Conservation (phyloP, 306 rosid genomes). For the Cucurbita ficifolia region DNA sequence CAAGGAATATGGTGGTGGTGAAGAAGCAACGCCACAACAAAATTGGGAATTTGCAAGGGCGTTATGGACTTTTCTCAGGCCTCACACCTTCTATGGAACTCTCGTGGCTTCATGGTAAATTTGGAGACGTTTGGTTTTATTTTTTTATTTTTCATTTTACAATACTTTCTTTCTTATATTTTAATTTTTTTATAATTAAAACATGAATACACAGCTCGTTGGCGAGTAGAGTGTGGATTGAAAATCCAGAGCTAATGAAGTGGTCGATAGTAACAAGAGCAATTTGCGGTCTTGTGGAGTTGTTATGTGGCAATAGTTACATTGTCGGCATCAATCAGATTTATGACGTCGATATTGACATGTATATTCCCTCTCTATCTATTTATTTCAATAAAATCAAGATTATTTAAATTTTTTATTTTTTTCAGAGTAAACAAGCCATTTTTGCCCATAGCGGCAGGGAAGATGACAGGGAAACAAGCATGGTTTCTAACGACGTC, state of each 20-base stretch:
- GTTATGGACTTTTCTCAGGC: conserved; percentile 91
- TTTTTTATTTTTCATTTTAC: neutral
- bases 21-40: neutral
- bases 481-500: conserved; percentile 74
- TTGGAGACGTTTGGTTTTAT: neutral
- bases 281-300: conserved; percentile 62
- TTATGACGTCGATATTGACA: conserved; percentile 80
- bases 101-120: conserved; percentile 25
- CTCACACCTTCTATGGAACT: conserved; percentile 89
- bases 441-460: conserved; percentile 88
- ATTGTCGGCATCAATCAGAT: conserved; percentile 96
- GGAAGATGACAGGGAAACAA: conserved; percentile 69
- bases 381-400: neutral
- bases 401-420: no score
- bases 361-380: conserved; percentile 25
- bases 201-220: conserved; percentile 40
- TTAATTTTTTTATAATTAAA: no score
- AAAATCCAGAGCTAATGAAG: conserved; percentile 69
- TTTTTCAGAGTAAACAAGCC: conserved; percentile 88
- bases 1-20: neutral
- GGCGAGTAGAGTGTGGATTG: conserved; percentile 75
- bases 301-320: conserved; percentile 80
- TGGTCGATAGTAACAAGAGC: conserved; percentile 80
- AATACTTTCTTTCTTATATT: no score
- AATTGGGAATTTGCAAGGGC: conserved; percentile 58